These are phyloP conservation scores for Eucalyptus viminalis DNA, from an alignment of 345 rosid species.

Conservation along the genomic window DNA sequence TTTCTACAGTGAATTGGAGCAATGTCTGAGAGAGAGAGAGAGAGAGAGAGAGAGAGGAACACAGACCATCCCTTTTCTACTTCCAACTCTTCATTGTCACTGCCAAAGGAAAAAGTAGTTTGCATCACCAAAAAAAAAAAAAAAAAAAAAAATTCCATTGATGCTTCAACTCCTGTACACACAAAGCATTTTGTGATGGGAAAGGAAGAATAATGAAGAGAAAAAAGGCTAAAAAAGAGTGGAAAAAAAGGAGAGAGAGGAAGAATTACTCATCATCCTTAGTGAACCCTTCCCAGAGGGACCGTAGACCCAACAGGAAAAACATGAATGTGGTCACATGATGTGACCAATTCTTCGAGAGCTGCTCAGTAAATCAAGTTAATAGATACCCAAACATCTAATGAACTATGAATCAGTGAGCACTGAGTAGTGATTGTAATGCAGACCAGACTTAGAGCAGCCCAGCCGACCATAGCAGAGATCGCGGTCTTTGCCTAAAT, in stretches of 20 bases:
- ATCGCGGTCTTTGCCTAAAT: slow-evolving; percentile 3
- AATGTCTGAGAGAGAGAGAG: background rate
- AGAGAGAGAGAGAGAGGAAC: background rate
- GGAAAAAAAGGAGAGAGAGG: background rate
- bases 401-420: background rate
- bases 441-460: slow-evolving; percentile 12
- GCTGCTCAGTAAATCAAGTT: background rate
- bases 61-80: slow-evolving; percentile 4
- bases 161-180: background rate
- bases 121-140: background rate
- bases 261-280: background rate
- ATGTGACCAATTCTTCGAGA: slow-evolving; percentile 7
- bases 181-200: background rate
- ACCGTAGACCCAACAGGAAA: background rate
- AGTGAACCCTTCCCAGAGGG: background rate
- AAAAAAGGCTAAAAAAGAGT: background rate
- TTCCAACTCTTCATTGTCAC: slow-evolving; percentile 6
- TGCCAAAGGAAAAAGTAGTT: background rate
- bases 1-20: background rate
- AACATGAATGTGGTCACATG: background rate
- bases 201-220: background rate
- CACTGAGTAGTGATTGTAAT: background rate
- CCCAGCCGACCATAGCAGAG: slow-evolving; percentile 7
- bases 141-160: too few species aligned
- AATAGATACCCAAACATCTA: background rate